Evolutionary conservation across 164 flowering plant genomes (phyloP).

Genomic region (Brasenia schreberi): DNA sequence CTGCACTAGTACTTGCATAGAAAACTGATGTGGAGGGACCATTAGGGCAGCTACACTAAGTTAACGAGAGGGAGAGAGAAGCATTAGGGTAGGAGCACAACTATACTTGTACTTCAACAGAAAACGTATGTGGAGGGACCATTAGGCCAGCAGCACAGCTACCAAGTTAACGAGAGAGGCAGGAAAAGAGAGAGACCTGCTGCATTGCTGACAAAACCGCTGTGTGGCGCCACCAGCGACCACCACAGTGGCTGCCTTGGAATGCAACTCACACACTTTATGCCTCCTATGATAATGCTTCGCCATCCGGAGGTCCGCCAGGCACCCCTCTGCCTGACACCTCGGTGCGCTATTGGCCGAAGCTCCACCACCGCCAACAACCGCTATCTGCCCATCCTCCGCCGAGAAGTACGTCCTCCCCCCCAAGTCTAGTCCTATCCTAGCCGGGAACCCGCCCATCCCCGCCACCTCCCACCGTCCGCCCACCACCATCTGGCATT

Average conservation of each 20-base stretch:
- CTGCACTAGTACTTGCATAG: background rate
- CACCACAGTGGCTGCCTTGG: slow-evolving; percentile 48
- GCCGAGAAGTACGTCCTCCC: background rate
- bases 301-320: slow-evolving; percentile 36
- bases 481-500: background rate
- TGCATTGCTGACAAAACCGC: slow-evolving; percentile 92
- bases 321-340: slow-evolving; percentile 70
- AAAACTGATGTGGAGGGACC: background rate
- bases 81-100: no score
- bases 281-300: slow-evolving; percentile 63
- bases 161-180: background rate
- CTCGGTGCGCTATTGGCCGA: slow-evolving; percentile 3
- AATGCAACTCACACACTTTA: slow-evolving; percentile 68
- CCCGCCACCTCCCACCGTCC: background rate
- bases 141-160: no score
- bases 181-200: slow-evolving; percentile 38
- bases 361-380: background rate
- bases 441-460: background rate
- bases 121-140: no score
- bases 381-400: background rate
- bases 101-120: no score
- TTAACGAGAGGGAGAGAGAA: background rate
- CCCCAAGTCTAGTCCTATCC: background rate
- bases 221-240: slow-evolving; percentile 38
- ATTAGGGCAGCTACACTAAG: background rate